Evolutionary conservation across 495 filamentous ascomycete genomes (phyloP), one percentile per base, ranked within the genome.

Genomic region (Paragyromitra xinjiangensis): DNA sequence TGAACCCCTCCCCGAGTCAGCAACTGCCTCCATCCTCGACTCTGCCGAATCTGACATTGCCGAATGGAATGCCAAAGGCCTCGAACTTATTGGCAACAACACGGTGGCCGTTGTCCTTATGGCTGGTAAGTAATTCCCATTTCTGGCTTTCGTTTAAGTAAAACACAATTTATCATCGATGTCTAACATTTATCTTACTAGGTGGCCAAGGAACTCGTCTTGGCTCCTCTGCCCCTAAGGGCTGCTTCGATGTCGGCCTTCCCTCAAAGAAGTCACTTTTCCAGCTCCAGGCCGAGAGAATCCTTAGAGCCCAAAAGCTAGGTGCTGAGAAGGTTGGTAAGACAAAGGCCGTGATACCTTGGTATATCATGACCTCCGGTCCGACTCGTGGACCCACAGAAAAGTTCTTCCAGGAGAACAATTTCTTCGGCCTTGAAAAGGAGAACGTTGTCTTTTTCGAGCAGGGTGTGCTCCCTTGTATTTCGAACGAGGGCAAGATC

Each of bases 311-410:
- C n/a, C 93, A 98, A 84, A 82, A 89, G 68, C 85, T 98, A 69
- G 94, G 94, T n/a, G 85, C 88, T 67, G 90, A 92, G 86, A 86
- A 88, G 73, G 87, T 90, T 63, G 88, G 88, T 19, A 90, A 89
- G 72, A 83, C 86, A 78, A 87, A 88, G 71, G 91, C 92, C 40
- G 88, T 91, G 7, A 90, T 99, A 40, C 96, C 95, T 6, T 99
- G 95, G 95, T 99, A 98, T 85, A 92, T 99, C 82, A 99, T 99
- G 95, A 99, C 95, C 74, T 97, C 93, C 80, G 95, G 95, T 9
- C 96, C 95, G n/a, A 99, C 95, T 12, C 89, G 94, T 78, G 89
- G 89, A 67, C 92, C 94, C 9, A 99, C 95, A 7, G 93, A 97
- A 87, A 88, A 91, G 68, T 99, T 94, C 87, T 99, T 99, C 84